Evolutionary conservation across 352 stramenopile species (phyloP), one percentile per base, ranked within the genome.

Genomic region (Phytophthora fragariaefolia): DNA sequence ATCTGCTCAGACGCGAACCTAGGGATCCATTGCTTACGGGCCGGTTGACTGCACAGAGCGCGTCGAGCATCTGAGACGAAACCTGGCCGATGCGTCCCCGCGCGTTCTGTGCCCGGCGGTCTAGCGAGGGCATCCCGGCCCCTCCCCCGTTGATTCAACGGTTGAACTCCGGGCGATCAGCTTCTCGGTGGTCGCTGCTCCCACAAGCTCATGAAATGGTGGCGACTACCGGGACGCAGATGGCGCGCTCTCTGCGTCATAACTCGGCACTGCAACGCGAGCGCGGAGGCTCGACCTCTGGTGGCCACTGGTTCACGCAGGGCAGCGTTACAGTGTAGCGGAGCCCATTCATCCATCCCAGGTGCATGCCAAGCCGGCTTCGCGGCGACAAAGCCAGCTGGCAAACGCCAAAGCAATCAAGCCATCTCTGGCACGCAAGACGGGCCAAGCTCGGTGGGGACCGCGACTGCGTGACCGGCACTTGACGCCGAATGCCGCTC

Each of bases 31-130:
- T 15, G 27, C 42, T 53, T 27, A 38, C 46, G 24, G 30, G 34
- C 32, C 34, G 34, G 30, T 18, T 45, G 58, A 51, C 45, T 62
- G 59, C 40, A 52, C 42, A 54, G 61, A 67, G 48, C 24, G 43
- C 55, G 18, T 38, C 48, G 15, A 30, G 30, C 49, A 57, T 57
- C 49, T 68, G 60, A 68, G 60, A 63, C 60, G 60, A 68, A 66
- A 40, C 53, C 34, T 17, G 22, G 12, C 23, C 17, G 38, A 43
- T 53, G 20, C 17, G 27, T 58, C 34, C 47, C 17, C 17, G 57
- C 23, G 42, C 28, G 43, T 58, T 64, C 57, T 63, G 57, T 54
- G 55, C 40, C 53, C 43, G 32, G 43, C 24, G 30, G 55, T 46
- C 54, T 42, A 52, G 40, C 12, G 43, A 49, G 26, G 38, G 20